Conservation (phyloP, 2,329 filamentous ascomycete genomes). For the Cytospora leucostoma region DNA sequence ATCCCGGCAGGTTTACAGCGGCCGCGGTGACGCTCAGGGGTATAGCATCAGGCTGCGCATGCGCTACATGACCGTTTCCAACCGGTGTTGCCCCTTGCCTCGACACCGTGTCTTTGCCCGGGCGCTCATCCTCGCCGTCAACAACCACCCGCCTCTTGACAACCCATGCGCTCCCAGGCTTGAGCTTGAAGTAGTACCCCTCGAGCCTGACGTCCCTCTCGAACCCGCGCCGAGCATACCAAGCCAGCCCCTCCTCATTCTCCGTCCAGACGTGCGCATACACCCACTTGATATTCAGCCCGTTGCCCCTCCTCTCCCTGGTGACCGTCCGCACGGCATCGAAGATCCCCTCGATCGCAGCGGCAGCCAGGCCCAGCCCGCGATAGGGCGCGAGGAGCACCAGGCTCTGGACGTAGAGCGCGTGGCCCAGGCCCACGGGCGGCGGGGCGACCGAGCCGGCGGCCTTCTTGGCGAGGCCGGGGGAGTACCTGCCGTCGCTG, state of each 20-base stretch:
- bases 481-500: conserved; percentile 26
- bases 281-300: conserved; percentile 21
- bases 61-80: not conserved
- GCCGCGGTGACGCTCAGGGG: conserved; percentile 34
- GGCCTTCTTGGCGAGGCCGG: conserved; percentile 21
- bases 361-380: conserved; percentile 58
- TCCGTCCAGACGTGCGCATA: conserved; percentile 71
- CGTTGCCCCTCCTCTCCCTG: not conserved
- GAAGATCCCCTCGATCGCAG: conserved; percentile 56
- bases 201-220: conserved; percentile 49
- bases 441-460: conserved; percentile 16
- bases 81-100: conserved; percentile 19
- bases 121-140: conserved; percentile 26
- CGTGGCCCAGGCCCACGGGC: conserved; percentile 37
- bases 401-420: conserved; percentile 66
- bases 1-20: conserved; percentile 33
- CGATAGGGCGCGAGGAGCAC: conserved; percentile 65
- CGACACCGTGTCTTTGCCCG: conserved; percentile 8
- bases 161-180: conserved; percentile 63
- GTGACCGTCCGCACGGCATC: conserved; percentile 43
- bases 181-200: conserved; percentile 64
- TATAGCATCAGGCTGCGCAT: conserved; percentile 1
- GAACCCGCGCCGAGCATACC: conserved; percentile 64
- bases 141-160: conserved; percentile 48
- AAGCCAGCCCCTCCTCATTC: conserved; percentile 62